Conservation (phyloP, 208 protist species). For the Acanthamoeba royreba region DNA sequence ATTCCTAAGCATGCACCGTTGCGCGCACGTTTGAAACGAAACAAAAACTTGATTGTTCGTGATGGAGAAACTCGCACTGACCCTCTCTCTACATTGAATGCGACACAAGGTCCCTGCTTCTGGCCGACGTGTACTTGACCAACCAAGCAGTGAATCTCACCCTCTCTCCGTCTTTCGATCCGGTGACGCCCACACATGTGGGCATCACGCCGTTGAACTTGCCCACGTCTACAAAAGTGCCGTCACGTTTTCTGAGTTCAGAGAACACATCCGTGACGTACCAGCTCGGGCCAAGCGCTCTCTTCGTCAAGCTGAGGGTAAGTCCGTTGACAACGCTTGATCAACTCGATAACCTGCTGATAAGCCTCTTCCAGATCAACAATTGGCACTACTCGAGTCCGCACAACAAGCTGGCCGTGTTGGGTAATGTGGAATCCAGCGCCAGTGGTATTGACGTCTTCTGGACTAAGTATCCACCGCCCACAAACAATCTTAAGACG, state of each 20-base stretch:
- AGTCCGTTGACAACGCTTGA: too few relatives aligned
- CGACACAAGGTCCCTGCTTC: not conserved
- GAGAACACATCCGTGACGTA: not conserved
- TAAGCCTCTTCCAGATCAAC: not conserved
- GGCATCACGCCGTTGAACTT: not conserved
- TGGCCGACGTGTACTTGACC: not conserved
- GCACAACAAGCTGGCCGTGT: not conserved
- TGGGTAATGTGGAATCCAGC: not conserved
- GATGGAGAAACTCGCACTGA: too few relatives aligned
- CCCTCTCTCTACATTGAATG: too few relatives aligned
- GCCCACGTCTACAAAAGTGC: not conserved
- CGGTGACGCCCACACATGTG: not conserved
- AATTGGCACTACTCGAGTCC: not conserved
- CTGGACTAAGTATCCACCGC: not conserved
- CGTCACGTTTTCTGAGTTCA: not conserved
- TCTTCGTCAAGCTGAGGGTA: not conserved
- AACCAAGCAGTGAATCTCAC: not conserved
- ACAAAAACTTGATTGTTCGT: too few relatives aligned
- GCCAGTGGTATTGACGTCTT: not conserved
- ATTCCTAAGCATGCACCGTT: too few relatives aligned
- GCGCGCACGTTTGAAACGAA: too few relatives aligned
- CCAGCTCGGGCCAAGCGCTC: not conserved
- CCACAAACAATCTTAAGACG: not conserved
- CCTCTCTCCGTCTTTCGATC: not conserved
- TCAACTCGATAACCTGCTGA: not conserved